These are phyloP conservation scores for Cladosporium sp. DNA, from an alignment of 2,329 filamentous ascomycete genomes.

Conservation along the genomic window DNA sequence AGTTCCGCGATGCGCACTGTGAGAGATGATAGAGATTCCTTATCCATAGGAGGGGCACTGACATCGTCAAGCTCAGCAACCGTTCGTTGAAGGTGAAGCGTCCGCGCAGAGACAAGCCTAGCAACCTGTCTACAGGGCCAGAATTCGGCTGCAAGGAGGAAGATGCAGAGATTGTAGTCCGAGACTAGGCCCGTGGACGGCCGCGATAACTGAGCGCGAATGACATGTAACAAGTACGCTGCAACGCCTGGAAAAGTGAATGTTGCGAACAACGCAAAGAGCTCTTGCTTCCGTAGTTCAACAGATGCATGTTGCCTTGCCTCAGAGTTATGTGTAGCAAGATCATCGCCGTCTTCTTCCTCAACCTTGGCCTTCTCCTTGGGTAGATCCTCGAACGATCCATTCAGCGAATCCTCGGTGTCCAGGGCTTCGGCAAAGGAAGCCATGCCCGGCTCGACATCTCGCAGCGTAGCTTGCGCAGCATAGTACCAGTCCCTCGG, in stretches of 20 bases:
- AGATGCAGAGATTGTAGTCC: conserved; percentile 89
- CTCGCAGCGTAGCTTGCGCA: conserved; percentile 35
- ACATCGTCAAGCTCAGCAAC: conserved; percentile 42
- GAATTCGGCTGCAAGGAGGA: conserved; percentile 80
- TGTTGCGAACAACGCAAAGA: conserved; percentile 69
- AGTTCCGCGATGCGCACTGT: conserved; percentile 27
- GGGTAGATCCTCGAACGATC: conserved; percentile 13
- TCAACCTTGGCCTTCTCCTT: background rate
- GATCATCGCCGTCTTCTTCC: conserved; percentile 3
- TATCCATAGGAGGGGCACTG: conserved; percentile 4
- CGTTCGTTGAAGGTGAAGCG: conserved; percentile 73
- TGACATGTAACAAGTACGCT: conserved; percentile 78
- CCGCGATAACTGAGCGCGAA: conserved; percentile 74
- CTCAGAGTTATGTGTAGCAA: conserved; percentile 13
- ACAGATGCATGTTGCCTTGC: conserved; percentile 39
- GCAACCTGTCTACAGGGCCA: conserved; percentile 78
- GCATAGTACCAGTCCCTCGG: conserved; percentile 68
- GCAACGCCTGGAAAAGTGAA: conserved; percentile 73
- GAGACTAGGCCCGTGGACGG: conserved; percentile 84
- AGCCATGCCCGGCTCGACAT: conserved; percentile 9
- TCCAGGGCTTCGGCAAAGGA: conserved; percentile 15
- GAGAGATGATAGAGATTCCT: conserved; percentile 20
- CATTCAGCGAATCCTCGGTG: conserved; percentile 21
- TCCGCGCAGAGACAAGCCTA: conserved; percentile 72
- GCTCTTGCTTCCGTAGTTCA: conserved; percentile 71